Evolutionary conservation across 2,329 filamentous ascomycete species (phyloP).

Genomic region (Aspergillus sp.): DNA sequence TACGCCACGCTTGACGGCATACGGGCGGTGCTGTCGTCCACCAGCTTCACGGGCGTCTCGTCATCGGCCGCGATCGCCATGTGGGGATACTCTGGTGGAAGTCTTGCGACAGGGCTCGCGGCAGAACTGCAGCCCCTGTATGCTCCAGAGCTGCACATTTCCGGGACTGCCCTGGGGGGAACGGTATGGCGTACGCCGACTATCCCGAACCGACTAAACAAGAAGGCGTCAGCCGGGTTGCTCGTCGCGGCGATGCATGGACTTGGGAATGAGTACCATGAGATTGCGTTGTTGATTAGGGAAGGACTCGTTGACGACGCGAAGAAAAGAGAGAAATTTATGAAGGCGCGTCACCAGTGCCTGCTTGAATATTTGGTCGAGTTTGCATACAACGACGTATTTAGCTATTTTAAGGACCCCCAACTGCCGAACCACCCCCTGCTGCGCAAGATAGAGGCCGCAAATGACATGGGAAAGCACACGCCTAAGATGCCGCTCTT

Average conservation of each 20-base stretch:
- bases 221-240: not conserved
- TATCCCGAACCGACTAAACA: not conserved
- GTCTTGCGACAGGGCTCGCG: not conserved
- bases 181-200: not conserved
- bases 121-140: slow-evolving; percentile 1
- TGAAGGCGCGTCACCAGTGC: not conserved
- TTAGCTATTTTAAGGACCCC: not conserved
- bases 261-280: not conserved
- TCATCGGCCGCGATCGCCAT: not conserved
- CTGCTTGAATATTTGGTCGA: not conserved
- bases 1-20: slow-evolving; percentile 1
- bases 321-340: not conserved
- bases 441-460: not conserved
- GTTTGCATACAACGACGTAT: not conserved
- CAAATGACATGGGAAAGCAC: not conserved
- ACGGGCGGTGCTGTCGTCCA: not conserved
- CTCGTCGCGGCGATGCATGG: not conserved
- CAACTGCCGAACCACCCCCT: not conserved
- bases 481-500: not conserved
- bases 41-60: not conserved
- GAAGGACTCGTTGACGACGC: not conserved
- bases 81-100: slow-evolving; percentile 3
- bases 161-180: not conserved
- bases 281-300: not conserved
- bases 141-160: not conserved